phyloP scores from a whole-genome alignment of 2,329 filamentous ascomycete genomes.

The Nannizziopsis arthrosporioides region DNA sequence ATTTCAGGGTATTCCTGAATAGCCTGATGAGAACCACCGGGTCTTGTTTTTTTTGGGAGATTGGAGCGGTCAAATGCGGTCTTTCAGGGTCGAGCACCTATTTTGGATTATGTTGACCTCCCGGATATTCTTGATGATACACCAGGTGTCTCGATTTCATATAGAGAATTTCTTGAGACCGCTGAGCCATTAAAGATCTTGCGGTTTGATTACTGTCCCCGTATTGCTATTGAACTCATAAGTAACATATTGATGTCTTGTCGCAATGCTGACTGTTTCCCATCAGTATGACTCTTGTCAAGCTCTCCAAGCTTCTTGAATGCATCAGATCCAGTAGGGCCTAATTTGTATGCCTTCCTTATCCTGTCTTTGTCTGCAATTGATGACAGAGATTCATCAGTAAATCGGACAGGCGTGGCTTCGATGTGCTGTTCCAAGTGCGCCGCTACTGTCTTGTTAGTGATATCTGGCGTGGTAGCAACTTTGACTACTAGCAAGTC shows the following conservation, averaged over 20 bases:
- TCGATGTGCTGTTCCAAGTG: constrained; percentile 54
- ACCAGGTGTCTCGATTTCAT: not conserved
- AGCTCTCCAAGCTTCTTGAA: constrained; percentile 18
- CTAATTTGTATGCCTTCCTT: constrained; percentile 78
- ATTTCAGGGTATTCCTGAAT: constrained; percentile 13
- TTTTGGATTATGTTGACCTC: too few species aligned
- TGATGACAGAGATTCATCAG: constrained; percentile 49
- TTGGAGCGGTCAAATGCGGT: too few species aligned
- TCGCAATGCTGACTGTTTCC: constrained; percentile 21
- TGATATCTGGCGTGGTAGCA: constrained; percentile 40
- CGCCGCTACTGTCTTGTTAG: constrained; percentile 39
- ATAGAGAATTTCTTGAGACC: not conserved
- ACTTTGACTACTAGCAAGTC: constrained; percentile 75
- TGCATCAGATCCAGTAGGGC: constrained; percentile 41
- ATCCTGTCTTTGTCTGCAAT: constrained; percentile 58
- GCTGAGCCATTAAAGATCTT: not conserved
- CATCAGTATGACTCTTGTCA: constrained; percentile 11
- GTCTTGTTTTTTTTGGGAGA: too few species aligned
- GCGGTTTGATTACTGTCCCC: constrained; percentile 34
- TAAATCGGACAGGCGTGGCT: constrained; percentile 48
- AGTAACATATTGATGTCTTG: constrained; percentile 56
- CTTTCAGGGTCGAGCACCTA: too few species aligned
- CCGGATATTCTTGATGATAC: too few species aligned
- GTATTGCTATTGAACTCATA: constrained; percentile 65
- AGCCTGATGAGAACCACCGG: too few species aligned